Conservation (phyloP, 2,329 filamentous ascomycete genomes). For the Pseudovirgaria hyperparasitica region DNA sequence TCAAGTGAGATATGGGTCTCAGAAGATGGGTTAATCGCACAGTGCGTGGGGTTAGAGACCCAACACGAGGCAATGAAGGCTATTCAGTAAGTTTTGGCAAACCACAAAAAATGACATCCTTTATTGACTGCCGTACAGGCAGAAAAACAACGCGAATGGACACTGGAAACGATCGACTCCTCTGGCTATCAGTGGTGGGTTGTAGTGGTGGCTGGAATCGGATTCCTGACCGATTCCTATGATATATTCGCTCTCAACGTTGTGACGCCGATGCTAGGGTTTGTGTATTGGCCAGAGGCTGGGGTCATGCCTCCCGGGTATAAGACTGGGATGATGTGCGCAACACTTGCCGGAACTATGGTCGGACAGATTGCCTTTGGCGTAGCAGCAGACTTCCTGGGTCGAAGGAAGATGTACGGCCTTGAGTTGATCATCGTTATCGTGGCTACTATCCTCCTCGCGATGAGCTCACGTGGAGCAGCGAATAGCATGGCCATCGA, state of each 20-base stretch:
- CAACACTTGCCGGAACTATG: slow-evolving; percentile 26
- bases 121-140: not conserved
- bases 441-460: slow-evolving; percentile 24
- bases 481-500: slow-evolving; percentile 23
- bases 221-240: slow-evolving; percentile 28
- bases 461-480: slow-evolving; percentile 24
- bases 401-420: slow-evolving; percentile 27
- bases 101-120: not conserved
- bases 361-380: slow-evolving; percentile 26
- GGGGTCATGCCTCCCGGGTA: slow-evolving; percentile 14
- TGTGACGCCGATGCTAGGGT: slow-evolving; percentile 26
- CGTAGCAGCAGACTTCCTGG: slow-evolving; percentile 22
- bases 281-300: slow-evolving; percentile 23
- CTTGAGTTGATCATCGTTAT: slow-evolving; percentile 29
- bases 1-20: no score
- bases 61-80: not conserved
- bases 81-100: slow-evolving; percentile 1
- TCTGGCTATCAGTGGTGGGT: slow-evolving; percentile 22
- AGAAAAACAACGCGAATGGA: slow-evolving; percentile 17
- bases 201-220: slow-evolving; percentile 26
- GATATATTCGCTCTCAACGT: slow-evolving; percentile 27
- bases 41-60: not conserved
- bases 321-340: slow-evolving; percentile 25
- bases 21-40: not conserved
- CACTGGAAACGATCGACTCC: slow-evolving; percentile 19